Evolutionary conservation across 1,284 basidiomycete species (phyloP), one percentile per base, ranked within the genome.

Genomic region (Sanghuangporus baumii): DNA sequence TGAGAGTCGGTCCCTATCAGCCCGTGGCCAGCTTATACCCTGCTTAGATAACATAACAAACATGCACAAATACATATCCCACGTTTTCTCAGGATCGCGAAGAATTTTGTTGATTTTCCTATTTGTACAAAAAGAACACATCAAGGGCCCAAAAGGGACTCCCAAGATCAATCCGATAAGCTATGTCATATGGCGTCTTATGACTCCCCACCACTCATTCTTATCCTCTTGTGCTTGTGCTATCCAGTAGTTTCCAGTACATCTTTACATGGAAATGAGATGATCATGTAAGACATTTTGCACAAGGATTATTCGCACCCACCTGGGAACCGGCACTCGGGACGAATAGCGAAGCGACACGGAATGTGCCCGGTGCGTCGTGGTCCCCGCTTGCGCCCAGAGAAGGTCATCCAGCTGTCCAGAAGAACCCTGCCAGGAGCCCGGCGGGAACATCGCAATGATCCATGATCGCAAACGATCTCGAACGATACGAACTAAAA

Each of bases 61-160:
- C 37, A 60, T 5, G 7, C 14, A n/a, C 50, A 60, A 60, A 60
- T 34, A 54, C 52, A 12, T 3, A 31, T 34, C 34, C 31, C 52
- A 54, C 52, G 52, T 54, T 54, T 37, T n/a, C 47, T 51, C 52
- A 54, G 52, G 52, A 54, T 54, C 52, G 52, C 52, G 52, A 54
- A 37, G 52, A 54, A 54, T 54, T 54, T 23, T 26, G 23, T 51
- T 23, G 31, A 26, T 51, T 51, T 34, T 54, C 31, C 31, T 54
- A 54, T 54, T 54, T 11, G 26, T 37, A 54, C 52, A 54, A 54
- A 54, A 51, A 23, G 18, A 7, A 54, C 18, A 54, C 52, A 54
- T 54, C 52, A 54, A 54, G 52, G 52, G 52, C 31, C 20, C 31
- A 14, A 38, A 31, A 16, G 52, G 14, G 23, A 54, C 14, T 18